Evolutionary conservation across 2,329 filamentous ascomycete genomes (phyloP).

Genomic region (Exophiala spinifera): DNA sequence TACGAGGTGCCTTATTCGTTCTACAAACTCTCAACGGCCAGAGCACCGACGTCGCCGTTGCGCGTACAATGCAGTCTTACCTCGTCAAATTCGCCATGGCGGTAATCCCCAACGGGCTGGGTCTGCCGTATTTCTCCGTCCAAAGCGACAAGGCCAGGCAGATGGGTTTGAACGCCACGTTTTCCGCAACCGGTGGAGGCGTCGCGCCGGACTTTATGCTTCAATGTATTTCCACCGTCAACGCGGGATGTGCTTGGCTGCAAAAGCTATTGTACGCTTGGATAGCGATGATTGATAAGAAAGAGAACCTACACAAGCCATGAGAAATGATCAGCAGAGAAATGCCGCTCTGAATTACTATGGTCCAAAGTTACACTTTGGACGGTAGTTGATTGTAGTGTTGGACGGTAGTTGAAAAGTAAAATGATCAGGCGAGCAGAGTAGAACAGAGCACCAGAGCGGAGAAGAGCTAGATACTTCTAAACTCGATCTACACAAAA

Average conservation of each 20-base stretch:
- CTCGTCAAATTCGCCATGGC: constrained; percentile 37
- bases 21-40: constrained; percentile 44
- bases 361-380: too few species aligned
- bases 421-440: too few species aligned
- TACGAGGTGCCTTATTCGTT: constrained; percentile 53
- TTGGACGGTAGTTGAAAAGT: too few species aligned
- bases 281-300: too few species aligned
- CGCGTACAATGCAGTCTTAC: constrained; percentile 37
- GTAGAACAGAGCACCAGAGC: too few species aligned
- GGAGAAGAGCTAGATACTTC: too few species aligned
- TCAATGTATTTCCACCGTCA: constrained; percentile 44
- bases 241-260: constrained; percentile 53
- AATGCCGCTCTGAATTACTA: too few species aligned
- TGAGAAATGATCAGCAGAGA: too few species aligned
- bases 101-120: constrained; percentile 34
- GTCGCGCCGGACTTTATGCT: neutral
- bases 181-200: neutral
- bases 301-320: too few species aligned
- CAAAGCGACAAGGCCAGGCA: constrained; percentile 35
- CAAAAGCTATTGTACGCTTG: constrained; percentile 45
- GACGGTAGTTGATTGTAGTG: too few species aligned
- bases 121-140: constrained; percentile 17
- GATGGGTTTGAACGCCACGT: constrained; percentile 40
- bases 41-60: constrained; percentile 31
- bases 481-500: too few species aligned